Evolutionary conservation across 2,329 filamentous ascomycete species (phyloP).

Genomic region (Cercospora citrullina): DNA sequence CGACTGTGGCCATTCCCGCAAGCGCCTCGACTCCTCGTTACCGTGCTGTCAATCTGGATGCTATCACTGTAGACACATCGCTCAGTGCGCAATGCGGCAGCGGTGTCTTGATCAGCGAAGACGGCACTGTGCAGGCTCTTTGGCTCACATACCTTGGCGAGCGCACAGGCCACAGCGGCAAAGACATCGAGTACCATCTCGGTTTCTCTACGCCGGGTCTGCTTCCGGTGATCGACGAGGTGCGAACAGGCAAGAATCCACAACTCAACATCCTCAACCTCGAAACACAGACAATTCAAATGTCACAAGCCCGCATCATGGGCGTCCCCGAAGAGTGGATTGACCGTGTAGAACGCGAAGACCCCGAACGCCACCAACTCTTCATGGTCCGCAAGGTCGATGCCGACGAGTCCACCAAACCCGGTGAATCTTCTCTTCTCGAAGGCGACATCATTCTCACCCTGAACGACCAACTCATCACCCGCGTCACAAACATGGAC

Average conservation of each 20-base stretch:
- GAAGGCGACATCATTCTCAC: conserved; percentile 94
- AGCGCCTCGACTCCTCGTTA: conserved; percentile 91
- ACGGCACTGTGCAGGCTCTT: conserved; percentile 89
- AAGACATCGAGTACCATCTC: conserved; percentile 95
- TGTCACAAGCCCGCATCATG: conserved; percentile 97
- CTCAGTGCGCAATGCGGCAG: conserved; percentile 90
- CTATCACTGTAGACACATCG: conserved; percentile 93
- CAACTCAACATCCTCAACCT: conserved; percentile 88
- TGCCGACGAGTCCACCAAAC: conserved; percentile 52
- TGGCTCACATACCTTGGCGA: conserved; percentile 98
- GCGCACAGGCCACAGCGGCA: conserved; percentile 71
- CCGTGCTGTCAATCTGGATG: conserved; percentile 91
- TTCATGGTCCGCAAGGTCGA: conserved; percentile 97
- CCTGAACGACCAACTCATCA: conserved; percentile 88
- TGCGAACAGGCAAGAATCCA: conserved; percentile 76
- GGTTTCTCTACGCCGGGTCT: conserved; percentile 86
- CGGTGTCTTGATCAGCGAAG: conserved; percentile 84
- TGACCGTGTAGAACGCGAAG: conserved; percentile 79
- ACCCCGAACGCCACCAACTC: conserved; percentile 89
- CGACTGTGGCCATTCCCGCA: conserved; percentile 91
- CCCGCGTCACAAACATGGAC: conserved; percentile 87
- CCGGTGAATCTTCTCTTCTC: conserved; percentile 51
- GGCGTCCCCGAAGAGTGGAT: conserved; percentile 97
- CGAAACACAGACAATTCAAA: conserved; percentile 91
- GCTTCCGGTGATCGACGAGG: conserved; percentile 82